Conservation (phyloP, 768 basidiomycete genomes). For the Crassisporium funariophilum region DNA sequence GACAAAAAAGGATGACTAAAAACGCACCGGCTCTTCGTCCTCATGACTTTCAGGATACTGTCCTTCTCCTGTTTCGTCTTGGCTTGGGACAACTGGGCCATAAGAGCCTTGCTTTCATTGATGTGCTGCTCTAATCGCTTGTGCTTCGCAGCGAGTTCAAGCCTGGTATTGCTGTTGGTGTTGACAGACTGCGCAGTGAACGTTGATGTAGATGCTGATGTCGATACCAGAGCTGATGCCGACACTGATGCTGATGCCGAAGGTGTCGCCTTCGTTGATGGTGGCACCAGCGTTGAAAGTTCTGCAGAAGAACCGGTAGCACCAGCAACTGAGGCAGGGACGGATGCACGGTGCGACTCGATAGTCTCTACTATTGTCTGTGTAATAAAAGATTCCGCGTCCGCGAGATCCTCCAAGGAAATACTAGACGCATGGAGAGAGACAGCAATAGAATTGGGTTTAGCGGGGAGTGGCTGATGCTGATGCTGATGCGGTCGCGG, state of each 20-base stretch:
- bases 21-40: slow-evolving; percentile 58
- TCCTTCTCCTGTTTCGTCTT: slow-evolving; percentile 55
- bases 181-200: neutral
- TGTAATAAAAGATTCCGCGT: slow-evolving; percentile 58
- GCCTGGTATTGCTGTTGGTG: slow-evolving; percentile 9
- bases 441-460: slow-evolving; percentile 1
- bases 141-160: slow-evolving; percentile 49
- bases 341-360: too few species aligned
- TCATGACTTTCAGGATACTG: slow-evolving; percentile 43
- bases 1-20: slow-evolving; percentile 12
- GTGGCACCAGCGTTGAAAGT: neutral
- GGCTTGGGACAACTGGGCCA: slow-evolving; percentile 46
- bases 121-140: slow-evolving; percentile 52
- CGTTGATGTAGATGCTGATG: slow-evolving; percentile 4
- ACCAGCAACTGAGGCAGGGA: slow-evolving; percentile 8
- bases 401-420: slow-evolving; percentile 55
- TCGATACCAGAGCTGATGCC: neutral
- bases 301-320: neutral
- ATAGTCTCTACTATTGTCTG: slow-evolving; percentile 55
- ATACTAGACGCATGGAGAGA: slow-evolving; percentile 22
- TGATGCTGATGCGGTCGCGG: neutral
- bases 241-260: slow-evolving; percentile 4
- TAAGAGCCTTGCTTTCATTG: slow-evolving; percentile 51
- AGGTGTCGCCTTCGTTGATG: slow-evolving; percentile 12
- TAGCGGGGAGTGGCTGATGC: slow-evolving; percentile 1